These are phyloP conservation scores for Nakataea oryzae DNA, from an alignment of 2,329 filamentous ascomycete genomes.

Conservation along the genomic window DNA sequence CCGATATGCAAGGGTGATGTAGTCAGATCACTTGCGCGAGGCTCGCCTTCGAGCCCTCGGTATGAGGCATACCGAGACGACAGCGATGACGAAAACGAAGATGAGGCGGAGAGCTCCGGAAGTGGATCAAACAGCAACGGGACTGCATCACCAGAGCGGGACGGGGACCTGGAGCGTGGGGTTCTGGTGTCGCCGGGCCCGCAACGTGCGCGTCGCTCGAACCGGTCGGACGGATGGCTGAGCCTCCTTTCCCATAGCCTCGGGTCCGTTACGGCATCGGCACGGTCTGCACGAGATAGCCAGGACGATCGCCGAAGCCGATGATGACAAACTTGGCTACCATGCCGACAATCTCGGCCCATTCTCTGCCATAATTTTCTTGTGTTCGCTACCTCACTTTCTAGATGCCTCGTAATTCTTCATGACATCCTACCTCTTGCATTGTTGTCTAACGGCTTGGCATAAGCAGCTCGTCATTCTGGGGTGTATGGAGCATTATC, in stretches of 20 bases:
- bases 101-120: constrained; percentile 5
- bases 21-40: constrained; percentile 55
- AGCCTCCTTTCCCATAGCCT: constrained; percentile 1
- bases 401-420: background rate
- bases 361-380: background rate
- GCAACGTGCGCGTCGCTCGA: background rate
- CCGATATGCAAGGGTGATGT: constrained; percentile 98
- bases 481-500: background rate
- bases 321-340: background rate
- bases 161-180: constrained; percentile 1
- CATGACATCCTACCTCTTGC: background rate
- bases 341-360: background rate
- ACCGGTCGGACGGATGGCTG: background rate
- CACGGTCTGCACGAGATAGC: background rate
- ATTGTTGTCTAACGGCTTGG: background rate
- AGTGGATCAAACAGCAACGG: background rate
- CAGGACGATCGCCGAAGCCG: background rate
- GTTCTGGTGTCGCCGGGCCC: background rate
- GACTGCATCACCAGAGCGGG: background rate
- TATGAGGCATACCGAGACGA: constrained; percentile 47
- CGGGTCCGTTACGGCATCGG: background rate
- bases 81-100: constrained; percentile 31
- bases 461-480: background rate
- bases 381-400: background rate
- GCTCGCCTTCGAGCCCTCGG: constrained; percentile 37